Base-by-base conservation (phyloP, 371 early-diverging fungal species). In the Mortierella sp. region DNA sequence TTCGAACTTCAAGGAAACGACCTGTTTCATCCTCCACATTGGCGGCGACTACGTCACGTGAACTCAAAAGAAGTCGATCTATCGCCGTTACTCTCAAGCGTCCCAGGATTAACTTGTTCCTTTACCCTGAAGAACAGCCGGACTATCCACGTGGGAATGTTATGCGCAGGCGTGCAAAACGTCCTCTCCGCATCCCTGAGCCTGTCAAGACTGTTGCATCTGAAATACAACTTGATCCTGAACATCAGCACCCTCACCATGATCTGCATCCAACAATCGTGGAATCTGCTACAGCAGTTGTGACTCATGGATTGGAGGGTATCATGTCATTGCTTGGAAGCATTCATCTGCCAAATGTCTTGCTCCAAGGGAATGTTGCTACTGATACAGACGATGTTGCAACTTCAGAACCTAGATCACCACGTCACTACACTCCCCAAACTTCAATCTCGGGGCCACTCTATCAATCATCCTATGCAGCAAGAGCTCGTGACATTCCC, bases 121-220 rank as follows among this genome's bases (percentile, higher is more conserved):
- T 67, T 13, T 76, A 64, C 55, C 63, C 68, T 5, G 77, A 76
- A 33, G 77, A 76, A 28, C 50, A 76, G 40, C 60, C 68, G 15
- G 59, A 67, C 52, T 76, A 76, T 32, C 72, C 77, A 15, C 77
- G 65, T 19, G 28, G 40, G 21, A 45, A 58, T 21, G 22, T 28
- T 24, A 6, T 16, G 48, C 47, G 19, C 52, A 11, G 6, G 28
- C 5, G 38, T 58, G 4, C 58, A 0, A 40, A 60, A 21, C 38
- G 50, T 4, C 15, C 36, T 52, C 22, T 4, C 40, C 53, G 22
- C 10, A 33, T 41, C 8, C 19, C 55, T 50, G 19, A 43, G 7
- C 24, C 64, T 50, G 10, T 9, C 8, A 16, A 11, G 4, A 9
- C 22, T 15, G 24, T 55, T 24, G 55, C 19, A 10, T 9, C 22